Evolutionary conservation across 225 moss, liverwort and hornwort species (phyloP), one percentile per base, ranked within the genome.

Genomic region (Ulota crispa): DNA sequence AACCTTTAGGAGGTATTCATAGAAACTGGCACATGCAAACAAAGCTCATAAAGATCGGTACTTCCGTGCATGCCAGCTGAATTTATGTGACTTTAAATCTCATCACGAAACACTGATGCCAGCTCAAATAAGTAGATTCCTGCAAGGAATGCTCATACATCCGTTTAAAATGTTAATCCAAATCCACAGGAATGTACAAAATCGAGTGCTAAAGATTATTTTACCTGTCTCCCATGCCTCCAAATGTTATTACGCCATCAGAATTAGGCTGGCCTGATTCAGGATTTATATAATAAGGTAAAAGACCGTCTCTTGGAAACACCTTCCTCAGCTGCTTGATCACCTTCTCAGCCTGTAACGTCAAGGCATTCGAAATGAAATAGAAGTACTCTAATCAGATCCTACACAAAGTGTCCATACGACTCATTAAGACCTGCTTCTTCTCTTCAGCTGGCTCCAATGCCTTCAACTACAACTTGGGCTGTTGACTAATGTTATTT

Each of bases 161-260:
- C 50, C 69, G 50, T 50, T 15, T 50, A 13, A 86, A 80, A 4
- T 9, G 15, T 52, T 24, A 31, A 28, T 31, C 42, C 42, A 64
- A 68, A 67, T 61, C 28, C 52, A 36, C 19, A 36, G 24, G 18
- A 70, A 70, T 20, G 67, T 72, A 50, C n/a, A 80, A 10, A 53
- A 13, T 45, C 65, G 23, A 23, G 27, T 45, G 30, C 53, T 64
- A 8, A 67, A 64, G 28, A 57, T 71, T 21, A 47, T 52, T 27
- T 4, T 83, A 93, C 94, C 94, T 94, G 85, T 97, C 97, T 66
- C 97, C 97, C 95, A 97, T 97, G 30, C 95, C 97, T 80, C 97
- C 97, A 78, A 97, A 90, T 3, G 95, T 89, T 53, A 94, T 82
- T 78, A 85, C 20, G 80, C 68, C 77, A 65, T 86, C 84, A 6